Conservation (phyloP, 257 asterid genomes). For the Avicennia marina region DNA sequence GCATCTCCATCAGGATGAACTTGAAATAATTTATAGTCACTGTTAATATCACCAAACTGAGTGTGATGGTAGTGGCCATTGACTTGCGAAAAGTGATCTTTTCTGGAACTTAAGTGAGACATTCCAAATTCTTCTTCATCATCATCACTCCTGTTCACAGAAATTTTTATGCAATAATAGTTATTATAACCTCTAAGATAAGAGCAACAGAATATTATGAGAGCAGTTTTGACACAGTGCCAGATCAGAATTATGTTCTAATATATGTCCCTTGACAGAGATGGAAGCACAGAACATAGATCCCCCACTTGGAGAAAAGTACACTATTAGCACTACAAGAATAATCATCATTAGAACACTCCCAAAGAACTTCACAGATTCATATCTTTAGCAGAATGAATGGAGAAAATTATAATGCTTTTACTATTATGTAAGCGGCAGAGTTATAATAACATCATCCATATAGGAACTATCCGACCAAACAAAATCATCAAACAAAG, state of each 20-base stretch:
- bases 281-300: background rate
- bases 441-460: background rate
- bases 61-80: constrained; percentile 52
- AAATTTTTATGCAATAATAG: constrained; percentile 9
- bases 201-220: background rate
- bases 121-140: constrained; percentile 71
- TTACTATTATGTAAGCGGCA: constrained; percentile 5
- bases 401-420: background rate
- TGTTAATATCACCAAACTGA: constrained; percentile 44
- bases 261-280: background rate
- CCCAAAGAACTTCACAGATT: background rate
- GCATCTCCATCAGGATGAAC: constrained; percentile 66
- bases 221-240: background rate
- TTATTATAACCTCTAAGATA: background rate
- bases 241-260: constrained; percentile 6
- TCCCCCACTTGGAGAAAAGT: background rate
- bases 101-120: constrained; percentile 39
- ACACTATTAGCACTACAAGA: constrained; percentile 1
- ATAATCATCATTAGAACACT: constrained; percentile 1
- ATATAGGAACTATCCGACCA: background rate
- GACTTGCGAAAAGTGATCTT: constrained; percentile 43
- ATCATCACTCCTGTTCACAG: constrained; percentile 61
- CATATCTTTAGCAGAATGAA: constrained; percentile 1
- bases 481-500: background rate
- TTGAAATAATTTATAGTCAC: constrained; percentile 47